Conservation (phyloP, 495 filamentous ascomycete species). For the Penicillium arizonense region DNA sequence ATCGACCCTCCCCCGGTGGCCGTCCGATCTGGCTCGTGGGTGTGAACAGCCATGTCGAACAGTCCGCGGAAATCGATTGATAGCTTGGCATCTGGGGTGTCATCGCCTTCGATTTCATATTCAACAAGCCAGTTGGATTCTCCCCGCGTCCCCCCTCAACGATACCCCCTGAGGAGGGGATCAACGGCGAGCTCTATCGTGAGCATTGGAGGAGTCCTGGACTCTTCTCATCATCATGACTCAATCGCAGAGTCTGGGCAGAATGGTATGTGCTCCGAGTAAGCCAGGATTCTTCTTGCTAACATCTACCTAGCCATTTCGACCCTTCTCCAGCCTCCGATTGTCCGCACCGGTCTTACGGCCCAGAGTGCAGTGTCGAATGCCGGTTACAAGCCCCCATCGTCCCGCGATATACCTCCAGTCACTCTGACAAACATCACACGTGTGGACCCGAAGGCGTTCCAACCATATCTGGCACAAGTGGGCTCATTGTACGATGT, state of each 20-base stretch:
- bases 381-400: constrained; percentile 75
- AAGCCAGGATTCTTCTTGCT: not conserved
- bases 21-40: constrained; percentile 36
- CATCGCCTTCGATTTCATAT: constrained; percentile 54
- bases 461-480: constrained; percentile 79
- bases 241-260: constrained; percentile 73
- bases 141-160: constrained; percentile 39
- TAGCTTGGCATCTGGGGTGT: constrained; percentile 52
- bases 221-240: constrained; percentile 58
- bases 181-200: constrained; percentile 86
- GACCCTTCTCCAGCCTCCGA: constrained; percentile 85
- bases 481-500: constrained; percentile 81
- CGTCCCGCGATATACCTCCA: constrained; percentile 90
- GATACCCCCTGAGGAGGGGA: constrained; percentile 61
- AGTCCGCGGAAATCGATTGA: constrained; percentile 69
- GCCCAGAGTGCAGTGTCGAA: constrained; percentile 67
- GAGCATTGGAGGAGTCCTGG: constrained; percentile 74
- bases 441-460: constrained; percentile 73
- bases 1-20: constrained; percentile 33
- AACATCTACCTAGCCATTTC: constrained; percentile 68
- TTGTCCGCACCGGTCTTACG: constrained; percentile 80
- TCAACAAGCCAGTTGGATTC: constrained; percentile 52
- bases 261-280: constrained; percentile 57
- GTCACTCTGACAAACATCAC: constrained; percentile 90
- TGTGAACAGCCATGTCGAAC: constrained; percentile 57